Conservation (phyloP, 2,329 filamentous ascomycete genomes). For the Colletotrichum australisinense region DNA sequence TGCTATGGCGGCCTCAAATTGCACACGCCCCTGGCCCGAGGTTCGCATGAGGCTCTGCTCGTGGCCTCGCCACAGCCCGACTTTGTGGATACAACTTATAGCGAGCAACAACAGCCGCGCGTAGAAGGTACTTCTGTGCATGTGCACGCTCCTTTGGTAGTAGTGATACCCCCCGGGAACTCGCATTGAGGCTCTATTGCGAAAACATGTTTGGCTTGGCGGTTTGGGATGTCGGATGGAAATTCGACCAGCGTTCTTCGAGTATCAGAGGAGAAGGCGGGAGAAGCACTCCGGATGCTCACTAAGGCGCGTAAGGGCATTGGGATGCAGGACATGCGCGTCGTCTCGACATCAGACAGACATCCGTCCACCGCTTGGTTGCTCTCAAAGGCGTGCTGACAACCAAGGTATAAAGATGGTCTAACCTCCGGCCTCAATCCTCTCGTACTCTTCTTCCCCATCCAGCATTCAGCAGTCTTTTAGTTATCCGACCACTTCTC, state of each 20-base stretch:
- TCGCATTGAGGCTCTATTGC: slow-evolving; percentile 13
- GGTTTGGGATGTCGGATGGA: slow-evolving; percentile 21
- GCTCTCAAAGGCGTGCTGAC: neutral
- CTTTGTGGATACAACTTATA: neutral
- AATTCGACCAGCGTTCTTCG: neutral
- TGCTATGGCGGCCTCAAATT: neutral
- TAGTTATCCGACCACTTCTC: slow-evolving; percentile 16
- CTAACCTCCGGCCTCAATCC: neutral
- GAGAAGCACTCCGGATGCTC: neutral
- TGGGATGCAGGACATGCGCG: neutral
- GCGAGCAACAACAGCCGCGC: neutral
- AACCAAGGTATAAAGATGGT: slow-evolving; percentile 23
- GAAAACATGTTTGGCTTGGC: slow-evolving; percentile 31
- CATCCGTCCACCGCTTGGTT: neutral
- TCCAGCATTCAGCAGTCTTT: slow-evolving; percentile 25
- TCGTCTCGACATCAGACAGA: slow-evolving; percentile 28
- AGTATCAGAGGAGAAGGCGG: neutral
- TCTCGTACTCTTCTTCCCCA: neutral
- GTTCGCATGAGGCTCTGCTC: slow-evolving; percentile 32
- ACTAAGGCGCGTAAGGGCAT: neutral
- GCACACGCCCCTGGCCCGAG: slow-evolving; percentile 11
- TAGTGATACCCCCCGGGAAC: neutral
- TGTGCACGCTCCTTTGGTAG: neutral
- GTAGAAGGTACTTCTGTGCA: neutral
- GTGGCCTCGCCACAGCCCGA: slow-evolving; percentile 1